Percentiles rank a stretch among this genome's conserved stretches.
Evolutionary conservation across 352 stramenopile species (phyloP).

Genomic region (Pythium rishiriense): DNA sequence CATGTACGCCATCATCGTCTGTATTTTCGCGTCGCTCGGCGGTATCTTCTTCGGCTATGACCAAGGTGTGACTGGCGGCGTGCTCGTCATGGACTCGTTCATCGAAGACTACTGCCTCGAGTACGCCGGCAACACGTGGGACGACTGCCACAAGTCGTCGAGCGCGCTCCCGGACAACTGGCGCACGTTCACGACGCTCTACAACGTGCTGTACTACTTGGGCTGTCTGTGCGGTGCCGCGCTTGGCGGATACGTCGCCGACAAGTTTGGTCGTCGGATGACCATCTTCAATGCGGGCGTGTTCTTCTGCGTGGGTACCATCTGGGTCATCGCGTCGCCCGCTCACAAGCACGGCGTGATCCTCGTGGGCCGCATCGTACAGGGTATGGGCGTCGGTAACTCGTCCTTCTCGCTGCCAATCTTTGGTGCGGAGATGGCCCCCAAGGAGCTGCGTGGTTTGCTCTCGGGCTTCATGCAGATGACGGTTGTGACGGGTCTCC

Average conservation of each 20-base stretch:
- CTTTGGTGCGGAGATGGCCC: slow-evolving; percentile 45
- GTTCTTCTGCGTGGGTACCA: slow-evolving; percentile 43
- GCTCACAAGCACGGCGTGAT: slow-evolving; percentile 25
- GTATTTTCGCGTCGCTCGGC: slow-evolving; percentile 41
- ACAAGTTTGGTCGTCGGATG: slow-evolving; percentile 38
- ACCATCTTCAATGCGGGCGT: slow-evolving; percentile 38
- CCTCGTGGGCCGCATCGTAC: slow-evolving; percentile 38
- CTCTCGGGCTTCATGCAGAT: slow-evolving; percentile 49
- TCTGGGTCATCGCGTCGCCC: slow-evolving; percentile 30
- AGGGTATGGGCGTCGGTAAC: slow-evolving; percentile 42
- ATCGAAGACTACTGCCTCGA: slow-evolving; percentile 42
- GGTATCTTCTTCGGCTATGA: slow-evolving; percentile 55
- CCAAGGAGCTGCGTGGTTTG: slow-evolving; percentile 41
- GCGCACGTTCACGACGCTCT: slow-evolving; percentile 42
- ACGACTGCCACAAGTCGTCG: slow-evolving; percentile 17
- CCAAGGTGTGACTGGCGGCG: slow-evolving; percentile 41
- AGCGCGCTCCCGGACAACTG: slow-evolving; percentile 36
- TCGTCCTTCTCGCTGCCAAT: slow-evolving; percentile 48
- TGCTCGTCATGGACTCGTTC: slow-evolving; percentile 51
- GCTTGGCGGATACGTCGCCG: slow-evolving; percentile 32
- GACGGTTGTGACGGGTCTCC: slow-evolving; percentile 38
- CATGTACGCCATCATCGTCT: slow-evolving; percentile 39
- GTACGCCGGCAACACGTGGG: slow-evolving; percentile 39
- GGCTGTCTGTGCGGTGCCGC: slow-evolving; percentile 41
- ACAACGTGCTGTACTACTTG: slow-evolving; percentile 47